Conservation (phyloP, 1,284 basidiomycete genomes). For the Cronartium ribicola region DNA sequence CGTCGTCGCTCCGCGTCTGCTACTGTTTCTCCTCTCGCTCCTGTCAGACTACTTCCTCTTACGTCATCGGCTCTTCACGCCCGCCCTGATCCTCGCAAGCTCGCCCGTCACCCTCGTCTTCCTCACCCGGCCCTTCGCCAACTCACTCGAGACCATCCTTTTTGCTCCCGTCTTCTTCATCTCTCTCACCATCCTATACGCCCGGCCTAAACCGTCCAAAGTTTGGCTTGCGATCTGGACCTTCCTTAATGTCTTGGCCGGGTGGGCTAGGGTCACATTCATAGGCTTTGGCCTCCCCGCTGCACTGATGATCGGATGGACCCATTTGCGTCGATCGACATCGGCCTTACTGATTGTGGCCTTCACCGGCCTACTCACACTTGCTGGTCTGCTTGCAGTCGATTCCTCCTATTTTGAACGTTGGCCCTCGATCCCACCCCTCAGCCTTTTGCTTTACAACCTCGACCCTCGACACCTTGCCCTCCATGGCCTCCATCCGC, state of each 20-base stretch:
- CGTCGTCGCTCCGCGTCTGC: slow-evolving; percentile 44
- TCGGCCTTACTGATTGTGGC: background rate
- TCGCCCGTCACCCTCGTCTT: slow-evolving; percentile 49
- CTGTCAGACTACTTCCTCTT: slow-evolving; percentile 40
- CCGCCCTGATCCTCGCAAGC: too few species aligned
- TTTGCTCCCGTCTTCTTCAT: slow-evolving; percentile 44
- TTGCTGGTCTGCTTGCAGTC: background rate
- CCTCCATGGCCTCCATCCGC: slow-evolving; percentile 51
- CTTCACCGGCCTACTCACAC: slow-evolving; percentile 1
- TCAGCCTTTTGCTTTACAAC: slow-evolving; percentile 52
- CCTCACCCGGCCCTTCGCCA: slow-evolving; percentile 51
- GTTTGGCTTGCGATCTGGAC: slow-evolving; percentile 16
- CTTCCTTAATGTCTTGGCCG: slow-evolving; percentile 13
- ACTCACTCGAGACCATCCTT: slow-evolving; percentile 48
- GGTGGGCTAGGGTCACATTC: slow-evolving; percentile 26
- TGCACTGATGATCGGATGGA: slow-evolving; percentile 2
- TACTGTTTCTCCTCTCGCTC: slow-evolving; percentile 44
- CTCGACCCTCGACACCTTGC: slow-evolving; percentile 48
- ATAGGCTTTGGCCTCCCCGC: slow-evolving; percentile 17
- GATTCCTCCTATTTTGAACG: slow-evolving; percentile 29
- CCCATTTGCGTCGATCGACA: slow-evolving; percentile 5
- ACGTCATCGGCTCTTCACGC: too few species aligned
- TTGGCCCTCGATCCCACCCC: slow-evolving; percentile 44
- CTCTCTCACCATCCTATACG: background rate
- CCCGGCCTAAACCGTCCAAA: background rate